Conservation (phyloP, 495 filamentous ascomycete genomes). For the Podospora tetraspora region DNA sequence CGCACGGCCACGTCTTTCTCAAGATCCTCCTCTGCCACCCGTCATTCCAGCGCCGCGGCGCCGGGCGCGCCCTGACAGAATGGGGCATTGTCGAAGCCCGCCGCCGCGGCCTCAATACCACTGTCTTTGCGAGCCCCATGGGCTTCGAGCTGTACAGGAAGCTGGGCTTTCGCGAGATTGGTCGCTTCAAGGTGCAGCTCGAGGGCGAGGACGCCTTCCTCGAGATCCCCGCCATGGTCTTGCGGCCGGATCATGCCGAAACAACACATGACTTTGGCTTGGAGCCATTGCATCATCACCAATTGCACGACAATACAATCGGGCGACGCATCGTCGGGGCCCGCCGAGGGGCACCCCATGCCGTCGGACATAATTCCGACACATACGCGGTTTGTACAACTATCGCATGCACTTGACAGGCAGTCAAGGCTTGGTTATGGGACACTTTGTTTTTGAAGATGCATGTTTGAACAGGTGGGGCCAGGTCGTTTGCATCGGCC, state of each 20-base stretch:
- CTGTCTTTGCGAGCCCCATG: constrained; percentile 30
- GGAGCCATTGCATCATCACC: background rate
- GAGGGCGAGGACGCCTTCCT: constrained; percentile 26
- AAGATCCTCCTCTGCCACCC: constrained; percentile 48
- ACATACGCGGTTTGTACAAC: background rate
- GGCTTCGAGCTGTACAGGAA: constrained; percentile 23
- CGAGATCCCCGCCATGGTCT: constrained; percentile 24
- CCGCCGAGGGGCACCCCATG: background rate
- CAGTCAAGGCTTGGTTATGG: background rate
- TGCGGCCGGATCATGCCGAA: constrained; percentile 2
- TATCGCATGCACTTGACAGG: constrained; percentile 1
- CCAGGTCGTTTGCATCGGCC: background rate
- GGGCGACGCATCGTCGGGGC: background rate
- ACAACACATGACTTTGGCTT: background rate
- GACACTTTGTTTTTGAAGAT: background rate
- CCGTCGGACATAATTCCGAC: background rate
- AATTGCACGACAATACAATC: background rate
- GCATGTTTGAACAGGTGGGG: background rate
- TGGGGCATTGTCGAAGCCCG: constrained; percentile 43
- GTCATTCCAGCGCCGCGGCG: constrained; percentile 44
- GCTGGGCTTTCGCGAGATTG: constrained; percentile 28
- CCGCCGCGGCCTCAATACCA: constrained; percentile 17
- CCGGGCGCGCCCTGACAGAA: constrained; percentile 43
- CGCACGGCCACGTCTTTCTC: constrained; percentile 33
- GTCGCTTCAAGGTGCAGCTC: constrained; percentile 23